A percentile compares a stretch with the other conserved stretches of the same genome.
These are phyloP conservation scores for Trichosporon ovoides DNA, from an alignment of 1,284 basidiomycete species.

Conservation along the genomic window DNA sequence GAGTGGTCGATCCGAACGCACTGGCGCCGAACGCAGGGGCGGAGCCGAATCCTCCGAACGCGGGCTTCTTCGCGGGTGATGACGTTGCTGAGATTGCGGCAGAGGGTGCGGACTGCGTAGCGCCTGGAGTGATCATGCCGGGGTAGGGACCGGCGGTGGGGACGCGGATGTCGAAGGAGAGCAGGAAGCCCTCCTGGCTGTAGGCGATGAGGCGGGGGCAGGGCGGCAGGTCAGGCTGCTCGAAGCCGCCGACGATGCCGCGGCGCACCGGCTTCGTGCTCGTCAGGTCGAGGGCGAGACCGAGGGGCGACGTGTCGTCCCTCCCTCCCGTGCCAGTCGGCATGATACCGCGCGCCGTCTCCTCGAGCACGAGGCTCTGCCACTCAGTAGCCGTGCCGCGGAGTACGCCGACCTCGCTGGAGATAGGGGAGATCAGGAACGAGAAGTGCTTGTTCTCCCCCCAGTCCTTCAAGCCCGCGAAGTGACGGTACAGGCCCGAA, in stretches of 20 bases:
- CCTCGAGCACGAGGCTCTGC: conserved; percentile 52
- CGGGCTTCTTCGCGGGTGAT: conserved; percentile 3
- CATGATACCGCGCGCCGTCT: conserved; percentile 51
- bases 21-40: background rate
- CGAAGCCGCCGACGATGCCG: conserved; percentile 51
- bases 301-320: conserved; percentile 52
- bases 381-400: conserved; percentile 42
- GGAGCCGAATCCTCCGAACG: conserved; percentile 11
- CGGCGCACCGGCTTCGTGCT: conserved; percentile 45
- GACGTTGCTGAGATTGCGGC: background rate
- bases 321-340: conserved; percentile 48
- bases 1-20: background rate
- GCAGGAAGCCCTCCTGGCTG: conserved; percentile 53
- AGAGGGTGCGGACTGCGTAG: conserved; percentile 9
- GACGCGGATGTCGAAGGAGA: conserved; percentile 52
- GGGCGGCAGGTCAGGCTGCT: conserved; percentile 49
- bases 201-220: conserved; percentile 51
- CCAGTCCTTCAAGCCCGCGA: conserved; percentile 47
- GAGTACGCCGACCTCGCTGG: conserved; percentile 47
- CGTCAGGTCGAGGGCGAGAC: conserved; percentile 52
- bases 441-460: conserved; percentile 43
- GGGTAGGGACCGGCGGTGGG: conserved; percentile 46
- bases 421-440: conserved; percentile 51
- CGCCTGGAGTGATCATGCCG: conserved; percentile 39
- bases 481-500: conserved; percentile 41